Conservation (phyloP, 2,329 filamentous ascomycete genomes). For the Diaporthe sp. region DNA sequence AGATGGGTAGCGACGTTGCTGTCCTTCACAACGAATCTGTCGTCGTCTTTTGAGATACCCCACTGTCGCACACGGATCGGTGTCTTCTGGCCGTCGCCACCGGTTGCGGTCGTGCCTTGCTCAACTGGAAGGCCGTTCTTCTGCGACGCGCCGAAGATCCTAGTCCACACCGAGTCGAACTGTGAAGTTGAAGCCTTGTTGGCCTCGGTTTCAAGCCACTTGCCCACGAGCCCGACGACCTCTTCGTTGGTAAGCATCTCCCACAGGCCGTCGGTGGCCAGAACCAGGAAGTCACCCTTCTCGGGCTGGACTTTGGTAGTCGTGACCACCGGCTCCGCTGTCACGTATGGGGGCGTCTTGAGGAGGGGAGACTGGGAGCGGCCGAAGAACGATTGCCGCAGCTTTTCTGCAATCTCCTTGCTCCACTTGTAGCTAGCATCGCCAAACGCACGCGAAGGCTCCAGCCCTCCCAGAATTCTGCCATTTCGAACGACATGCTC, state of each 20-base stretch:
- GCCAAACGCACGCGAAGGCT: conserved; percentile 94
- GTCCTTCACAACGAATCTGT: conserved; percentile 93
- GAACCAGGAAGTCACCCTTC: conserved; percentile 93
- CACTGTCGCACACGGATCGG: conserved; percentile 94
- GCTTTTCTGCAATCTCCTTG: conserved; percentile 83
- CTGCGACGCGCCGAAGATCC: conserved; percentile 69
- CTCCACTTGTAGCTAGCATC: conserved; percentile 99
- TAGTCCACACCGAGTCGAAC: conserved; percentile 78
- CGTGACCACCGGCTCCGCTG: conserved; percentile 93
- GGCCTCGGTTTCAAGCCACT: conserved; percentile 91
- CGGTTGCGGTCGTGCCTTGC: conserved; percentile 61
- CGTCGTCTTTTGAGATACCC: conserved; percentile 81
- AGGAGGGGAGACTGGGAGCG: conserved; percentile 82
- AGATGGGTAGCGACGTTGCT: conserved; percentile 97
- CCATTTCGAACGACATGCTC: conserved; percentile 89
- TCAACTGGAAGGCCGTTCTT: conserved; percentile 80
- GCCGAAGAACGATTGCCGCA: conserved; percentile 90
- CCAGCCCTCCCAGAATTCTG: conserved; percentile 90
- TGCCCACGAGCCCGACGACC: conserved; percentile 94
- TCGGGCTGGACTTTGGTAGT: conserved; percentile 92
- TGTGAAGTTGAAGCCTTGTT: conserved; percentile 69
- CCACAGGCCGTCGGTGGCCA: conserved; percentile 97
- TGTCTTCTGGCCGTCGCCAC: conserved; percentile 80
- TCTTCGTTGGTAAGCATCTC: conserved; percentile 99
- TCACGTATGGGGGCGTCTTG: conserved; percentile 96